Conservation (phyloP, 2,329 filamentous ascomycete species). For the Paramyrothecium sp. region DNA sequence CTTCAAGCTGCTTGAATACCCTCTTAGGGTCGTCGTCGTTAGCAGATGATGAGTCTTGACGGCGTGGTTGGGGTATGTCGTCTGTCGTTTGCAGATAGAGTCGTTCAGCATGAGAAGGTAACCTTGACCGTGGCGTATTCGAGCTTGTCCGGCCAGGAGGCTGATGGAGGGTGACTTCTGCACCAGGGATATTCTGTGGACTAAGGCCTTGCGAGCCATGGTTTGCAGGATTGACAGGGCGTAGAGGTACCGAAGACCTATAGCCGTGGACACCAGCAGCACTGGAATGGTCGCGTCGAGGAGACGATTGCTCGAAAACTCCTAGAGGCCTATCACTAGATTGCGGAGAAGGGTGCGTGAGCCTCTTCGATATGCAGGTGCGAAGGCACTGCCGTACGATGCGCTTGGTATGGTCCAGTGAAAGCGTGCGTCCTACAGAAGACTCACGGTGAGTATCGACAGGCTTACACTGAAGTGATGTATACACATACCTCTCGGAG, state of each 20-base stretch:
- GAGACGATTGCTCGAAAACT: not conserved
- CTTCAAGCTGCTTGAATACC: constrained; percentile 75
- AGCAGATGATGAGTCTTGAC: constrained; percentile 13
- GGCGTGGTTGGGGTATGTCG: constrained; percentile 10
- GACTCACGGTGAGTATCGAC: not conserved
- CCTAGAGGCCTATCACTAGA: not conserved
- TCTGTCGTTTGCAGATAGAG: constrained; percentile 20
- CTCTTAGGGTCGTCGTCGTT: constrained; percentile 42
- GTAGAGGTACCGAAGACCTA: not conserved
- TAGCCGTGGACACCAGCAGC: not conserved
- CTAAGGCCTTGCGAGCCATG: not conserved
- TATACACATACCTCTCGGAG: not conserved
- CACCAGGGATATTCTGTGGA: constrained; percentile 29
- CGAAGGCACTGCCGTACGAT: constrained; percentile 31
- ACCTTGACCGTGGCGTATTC: constrained; percentile 33
- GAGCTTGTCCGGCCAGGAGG: constrained; percentile 22
- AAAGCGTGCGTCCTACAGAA: constrained; percentile 18
- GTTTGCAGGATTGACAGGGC: not conserved
- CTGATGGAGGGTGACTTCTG: constrained; percentile 33
- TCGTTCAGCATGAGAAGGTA: constrained; percentile 43
- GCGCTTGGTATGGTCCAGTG: constrained; percentile 29
- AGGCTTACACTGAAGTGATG: not conserved
- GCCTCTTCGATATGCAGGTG: constrained; percentile 24
- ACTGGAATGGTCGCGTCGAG: not conserved
- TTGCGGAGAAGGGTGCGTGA: constrained; percentile 9